Conservation (phyloP, 768 basidiomycete genomes). For the Lenzites betulinus region DNA sequence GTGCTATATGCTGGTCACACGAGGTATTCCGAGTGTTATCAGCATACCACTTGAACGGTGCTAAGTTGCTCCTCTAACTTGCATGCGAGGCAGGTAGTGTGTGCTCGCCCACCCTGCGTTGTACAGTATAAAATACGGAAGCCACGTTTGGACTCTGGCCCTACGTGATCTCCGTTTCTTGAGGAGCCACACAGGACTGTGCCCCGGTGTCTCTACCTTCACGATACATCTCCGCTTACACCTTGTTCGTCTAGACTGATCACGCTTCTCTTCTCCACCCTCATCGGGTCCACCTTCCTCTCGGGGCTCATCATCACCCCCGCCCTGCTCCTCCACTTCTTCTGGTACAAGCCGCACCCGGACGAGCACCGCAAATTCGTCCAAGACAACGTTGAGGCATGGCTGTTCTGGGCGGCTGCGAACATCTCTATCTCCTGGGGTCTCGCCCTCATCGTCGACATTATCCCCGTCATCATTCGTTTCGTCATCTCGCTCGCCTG, state of each 20-base stretch:
- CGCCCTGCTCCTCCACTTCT: slow-evolving; percentile 65
- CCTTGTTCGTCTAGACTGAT: slow-evolving; percentile 49
- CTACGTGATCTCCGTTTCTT: too few relatives aligned
- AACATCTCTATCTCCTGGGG: slow-evolving; percentile 81
- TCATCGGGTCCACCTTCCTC: slow-evolving; percentile 71
- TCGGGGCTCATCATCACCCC: slow-evolving; percentile 62
- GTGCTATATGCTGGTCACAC: too few relatives aligned
- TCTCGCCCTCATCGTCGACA: slow-evolving; percentile 70
- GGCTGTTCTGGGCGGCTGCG: slow-evolving; percentile 82
- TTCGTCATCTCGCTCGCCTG: slow-evolving; percentile 59
- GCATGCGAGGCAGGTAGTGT: too few relatives aligned
- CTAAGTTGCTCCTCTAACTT: too few relatives aligned
- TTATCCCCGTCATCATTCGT: slow-evolving; percentile 58
- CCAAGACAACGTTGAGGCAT: slow-evolving; percentile 68
- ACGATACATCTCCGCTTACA: too few relatives aligned
- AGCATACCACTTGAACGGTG: too few relatives aligned
- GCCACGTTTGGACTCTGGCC: too few relatives aligned
- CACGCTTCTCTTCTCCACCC: slow-evolving; percentile 65
- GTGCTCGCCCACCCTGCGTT: too few relatives aligned
- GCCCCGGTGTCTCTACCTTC: too few relatives aligned
- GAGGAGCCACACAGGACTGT: too few relatives aligned
- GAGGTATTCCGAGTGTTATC: too few relatives aligned
- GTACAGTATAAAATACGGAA: too few relatives aligned
- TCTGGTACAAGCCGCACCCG: slow-evolving; percentile 66
- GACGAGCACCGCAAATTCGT: slow-evolving; percentile 59